These are phyloP conservation scores for Populus tomentosa DNA, from an alignment of 441 rosid genomes.

Conservation along the genomic window DNA sequence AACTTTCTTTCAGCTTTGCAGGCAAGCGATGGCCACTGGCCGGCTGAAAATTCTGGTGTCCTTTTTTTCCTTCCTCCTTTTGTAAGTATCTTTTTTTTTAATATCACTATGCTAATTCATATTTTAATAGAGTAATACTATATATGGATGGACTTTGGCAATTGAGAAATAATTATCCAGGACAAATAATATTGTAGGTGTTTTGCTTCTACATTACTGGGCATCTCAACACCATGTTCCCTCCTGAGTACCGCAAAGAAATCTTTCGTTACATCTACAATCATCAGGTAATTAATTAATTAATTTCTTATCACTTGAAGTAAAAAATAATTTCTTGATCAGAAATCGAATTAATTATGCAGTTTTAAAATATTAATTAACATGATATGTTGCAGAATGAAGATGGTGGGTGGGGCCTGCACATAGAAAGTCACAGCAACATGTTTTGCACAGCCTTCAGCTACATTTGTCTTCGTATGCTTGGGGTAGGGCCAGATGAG, in stretches of 20 bases:
- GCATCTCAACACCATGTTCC: conserved; percentile 33
- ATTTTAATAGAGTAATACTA: no score
- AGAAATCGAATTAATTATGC: conserved; percentile 14
- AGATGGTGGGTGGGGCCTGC: conserved; percentile 66
- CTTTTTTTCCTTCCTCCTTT: neutral
- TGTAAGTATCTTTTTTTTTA: neutral
- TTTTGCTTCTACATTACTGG: conserved; percentile 46
- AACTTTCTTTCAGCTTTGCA: no score
- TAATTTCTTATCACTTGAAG: no score
- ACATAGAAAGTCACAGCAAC: conserved; percentile 43
- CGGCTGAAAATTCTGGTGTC: neutral
- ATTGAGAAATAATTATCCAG: no score
- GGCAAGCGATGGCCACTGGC: no score
- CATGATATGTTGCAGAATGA: conserved; percentile 13
- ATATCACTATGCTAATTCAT: no score
- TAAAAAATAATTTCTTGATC: conserved; percentile 16
- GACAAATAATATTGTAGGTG: conserved; percentile 4
- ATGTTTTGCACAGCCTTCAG: conserved; percentile 53
- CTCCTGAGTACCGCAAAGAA: conserved; percentile 35
- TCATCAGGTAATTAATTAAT: conserved; percentile 34
- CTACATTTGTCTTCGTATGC: conserved; percentile 33
- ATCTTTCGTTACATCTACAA: conserved; percentile 44
- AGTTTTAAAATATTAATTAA: no score
- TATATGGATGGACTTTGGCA: no score
- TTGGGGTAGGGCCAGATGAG: conserved; percentile 2